Evolutionary conservation across 1,284 basidiomycete genomes (phyloP), one percentile per base, ranked within the genome.

Genomic region (Cryptococcus sp.): DNA sequence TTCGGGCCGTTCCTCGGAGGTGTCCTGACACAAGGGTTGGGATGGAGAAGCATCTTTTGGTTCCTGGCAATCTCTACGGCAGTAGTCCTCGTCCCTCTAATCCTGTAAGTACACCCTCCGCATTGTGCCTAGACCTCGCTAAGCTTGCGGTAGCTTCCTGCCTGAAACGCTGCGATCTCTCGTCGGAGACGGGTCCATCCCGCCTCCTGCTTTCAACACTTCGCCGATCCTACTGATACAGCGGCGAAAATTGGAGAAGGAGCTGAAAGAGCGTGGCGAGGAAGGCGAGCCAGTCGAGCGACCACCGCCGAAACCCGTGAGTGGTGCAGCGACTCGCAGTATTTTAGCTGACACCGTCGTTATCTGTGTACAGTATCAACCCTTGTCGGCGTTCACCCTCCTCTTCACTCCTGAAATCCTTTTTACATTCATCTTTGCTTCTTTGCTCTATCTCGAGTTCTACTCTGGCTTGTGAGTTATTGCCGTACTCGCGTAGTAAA

Each of bases 91-190:
- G 46, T 70, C 3, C 61, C 70, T 15, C 61, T 76, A 10, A 60
- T 69, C 3, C 63, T 74, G 71, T 73, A 50, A 53, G 69, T 29
- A 11, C 4, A 34, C n/a, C 22, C 3, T 50, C 26, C 25, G 8
- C 23, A 38, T 19, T 25, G 40, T 8, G 45, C 15, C 23, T 25
- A 46, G 7, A 16, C 5, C 4, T 22, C n/a, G 37, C n/a, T 50
- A 25, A 26, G 19, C 19, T 44, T 23, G 22, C 16, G 17, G 10
- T 25, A 62, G 60, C 37, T 60, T 63, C 26, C 23, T 74, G 10
- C 77, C 77, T 2, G 78, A 79, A 54, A 78, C 77, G 1, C 70
- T 79, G 2, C 66, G 78, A 19, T 68, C 67, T 15, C 54, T 78
- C 1, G 78, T 79, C 3, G 78, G 76, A 16, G 73, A 78, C 53